Conservation (phyloP, 225 moss, liverwort and hornwort species). For the Pseudoscleropodium purum region DNA sequence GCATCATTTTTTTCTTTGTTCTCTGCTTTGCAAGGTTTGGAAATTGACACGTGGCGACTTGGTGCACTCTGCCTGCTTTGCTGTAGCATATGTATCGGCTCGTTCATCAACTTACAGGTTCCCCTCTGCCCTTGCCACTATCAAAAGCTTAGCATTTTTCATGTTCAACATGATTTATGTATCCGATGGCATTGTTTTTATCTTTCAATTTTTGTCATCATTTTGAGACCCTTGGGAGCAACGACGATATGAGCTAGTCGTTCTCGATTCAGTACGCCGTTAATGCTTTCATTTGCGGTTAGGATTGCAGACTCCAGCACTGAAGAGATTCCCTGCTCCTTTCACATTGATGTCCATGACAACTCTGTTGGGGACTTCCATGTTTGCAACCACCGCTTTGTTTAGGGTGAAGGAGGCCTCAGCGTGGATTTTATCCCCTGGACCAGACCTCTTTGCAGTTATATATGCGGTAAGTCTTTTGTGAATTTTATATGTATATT, state of each 20-base stretch:
- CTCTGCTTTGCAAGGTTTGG: background rate
- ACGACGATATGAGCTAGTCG: background rate
- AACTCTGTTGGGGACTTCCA: constrained; percentile 29
- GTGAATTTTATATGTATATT: background rate
- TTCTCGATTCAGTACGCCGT: background rate
- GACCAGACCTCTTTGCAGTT: constrained; percentile 44
- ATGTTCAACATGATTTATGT: background rate
- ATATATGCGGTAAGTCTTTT: constrained; percentile 44
- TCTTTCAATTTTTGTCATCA: background rate
- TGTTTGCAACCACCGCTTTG: constrained; percentile 38
- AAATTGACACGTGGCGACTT: constrained; percentile 43
- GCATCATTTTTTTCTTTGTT: background rate
- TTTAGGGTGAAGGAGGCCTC: constrained; percentile 37
- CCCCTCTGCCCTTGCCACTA: background rate
- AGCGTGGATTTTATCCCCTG: constrained; percentile 42
- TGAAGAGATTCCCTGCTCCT: constrained; percentile 66
- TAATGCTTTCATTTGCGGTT: background rate
- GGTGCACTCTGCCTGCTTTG: constrained; percentile 54
- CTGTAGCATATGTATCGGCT: constrained; percentile 19
- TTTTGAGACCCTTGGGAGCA: background rate
- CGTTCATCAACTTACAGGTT: constrained; percentile 63
- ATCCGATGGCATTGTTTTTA: background rate
- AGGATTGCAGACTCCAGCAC: constrained; percentile 21
- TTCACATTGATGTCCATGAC: constrained; percentile 46
- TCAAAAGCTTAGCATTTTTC: background rate